These are phyloP conservation scores for Trichoderma simmonsii DNA, from an alignment of 2,329 filamentous ascomycete genomes.

Conservation along the genomic window DNA sequence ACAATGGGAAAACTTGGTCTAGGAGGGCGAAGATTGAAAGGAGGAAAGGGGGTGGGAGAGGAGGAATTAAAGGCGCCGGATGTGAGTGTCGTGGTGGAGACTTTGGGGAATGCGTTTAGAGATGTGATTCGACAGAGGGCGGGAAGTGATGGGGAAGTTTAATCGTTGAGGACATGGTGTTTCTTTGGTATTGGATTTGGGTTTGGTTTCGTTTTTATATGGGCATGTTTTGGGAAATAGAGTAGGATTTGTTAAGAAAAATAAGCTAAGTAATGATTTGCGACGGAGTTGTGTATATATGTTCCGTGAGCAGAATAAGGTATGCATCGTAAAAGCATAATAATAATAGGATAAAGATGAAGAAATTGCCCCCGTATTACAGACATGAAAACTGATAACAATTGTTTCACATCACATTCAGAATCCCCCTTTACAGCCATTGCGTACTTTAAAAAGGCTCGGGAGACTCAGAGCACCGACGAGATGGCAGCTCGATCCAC, in stretches of 20 bases:
- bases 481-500: conserved; percentile 5
- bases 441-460: not conserved
- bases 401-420: not conserved
- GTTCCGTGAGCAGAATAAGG: not conserved
- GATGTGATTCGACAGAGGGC: conserved; percentile 41
- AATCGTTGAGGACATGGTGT: not conserved
- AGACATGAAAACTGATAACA: not conserved
- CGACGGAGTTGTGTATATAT: not conserved
- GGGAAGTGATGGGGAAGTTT: not conserved
- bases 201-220: not conserved
- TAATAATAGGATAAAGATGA: not conserved
- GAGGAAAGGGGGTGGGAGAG: not conserved
- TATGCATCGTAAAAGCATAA: not conserved
- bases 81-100: conserved; percentile 31
- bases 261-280: not conserved
- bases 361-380: not conserved
- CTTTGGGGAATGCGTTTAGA: conserved; percentile 41
- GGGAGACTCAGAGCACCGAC: not conserved
- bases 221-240: not conserved
- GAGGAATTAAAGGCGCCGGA: conserved; percentile 25
- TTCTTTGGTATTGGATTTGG: not conserved
- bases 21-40: conserved; percentile 23
- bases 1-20: conserved; percentile 44
- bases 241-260: not conserved
- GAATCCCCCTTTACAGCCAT: not conserved